These are phyloP conservation scores for Phytophthora boehmeriae DNA, from an alignment of 352 stramenopile species.

Conservation along the genomic window DNA sequence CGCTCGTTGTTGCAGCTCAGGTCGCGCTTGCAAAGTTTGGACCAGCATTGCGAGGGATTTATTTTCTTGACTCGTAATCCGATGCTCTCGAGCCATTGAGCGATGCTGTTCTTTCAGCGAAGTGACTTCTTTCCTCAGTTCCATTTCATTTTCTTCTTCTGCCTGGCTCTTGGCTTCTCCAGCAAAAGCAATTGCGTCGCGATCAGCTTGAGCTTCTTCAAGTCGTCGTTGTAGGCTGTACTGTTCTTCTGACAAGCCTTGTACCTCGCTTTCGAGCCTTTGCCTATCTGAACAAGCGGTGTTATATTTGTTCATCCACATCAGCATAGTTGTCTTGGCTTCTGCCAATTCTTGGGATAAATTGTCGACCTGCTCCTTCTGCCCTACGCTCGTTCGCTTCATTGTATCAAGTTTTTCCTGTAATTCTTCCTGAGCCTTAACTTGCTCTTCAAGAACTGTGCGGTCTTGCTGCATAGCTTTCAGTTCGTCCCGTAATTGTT, in stretches of 20 bases:
- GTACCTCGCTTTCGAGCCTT: conserved; percentile 35
- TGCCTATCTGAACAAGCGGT: conserved; percentile 35
- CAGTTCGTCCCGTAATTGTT: conserved; percentile 24
- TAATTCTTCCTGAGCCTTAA: conserved; percentile 8
- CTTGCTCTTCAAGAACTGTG: conserved; percentile 14
- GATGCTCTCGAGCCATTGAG: conserved; percentile 21
- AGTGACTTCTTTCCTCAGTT: conserved; percentile 15
- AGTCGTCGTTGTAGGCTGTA: conserved; percentile 33
- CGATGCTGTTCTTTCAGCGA: conserved; percentile 29
- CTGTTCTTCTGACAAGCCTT: conserved; percentile 38
- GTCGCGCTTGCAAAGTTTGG: conserved; percentile 49
- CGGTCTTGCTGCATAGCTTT: conserved; percentile 11
- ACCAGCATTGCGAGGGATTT: conserved; percentile 36
- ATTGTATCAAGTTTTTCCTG: conserved; percentile 22
- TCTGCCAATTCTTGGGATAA: conserved; percentile 51
- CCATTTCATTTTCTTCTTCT: conserved; percentile 10
- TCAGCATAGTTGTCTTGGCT: conserved; percentile 62
- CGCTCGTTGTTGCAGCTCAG: conserved; percentile 41
- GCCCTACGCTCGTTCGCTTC: conserved; percentile 8
- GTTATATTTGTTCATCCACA: conserved; percentile 79
- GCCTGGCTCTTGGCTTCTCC: conserved; percentile 1
- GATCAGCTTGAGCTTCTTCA: conserved; percentile 23
- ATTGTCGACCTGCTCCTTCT: conserved; percentile 10
- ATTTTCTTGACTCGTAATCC: conserved; percentile 27
- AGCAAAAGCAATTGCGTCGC: conserved; percentile 8